These are phyloP conservation scores for Calendula officinalis DNA, from an alignment of 129 eudicot species.

Conservation along the genomic window DNA sequence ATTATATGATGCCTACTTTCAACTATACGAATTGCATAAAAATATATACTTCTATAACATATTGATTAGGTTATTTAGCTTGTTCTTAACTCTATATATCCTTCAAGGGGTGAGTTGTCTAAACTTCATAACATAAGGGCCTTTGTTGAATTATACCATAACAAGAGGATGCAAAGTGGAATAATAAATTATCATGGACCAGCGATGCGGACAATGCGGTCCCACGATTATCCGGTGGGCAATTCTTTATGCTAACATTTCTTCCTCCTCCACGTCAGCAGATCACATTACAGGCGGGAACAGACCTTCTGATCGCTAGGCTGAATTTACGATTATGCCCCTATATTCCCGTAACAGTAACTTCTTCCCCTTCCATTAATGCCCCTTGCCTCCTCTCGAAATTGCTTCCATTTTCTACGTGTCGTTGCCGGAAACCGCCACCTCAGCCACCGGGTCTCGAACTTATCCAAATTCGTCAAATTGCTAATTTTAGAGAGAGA, in stretches of 20 bases:
- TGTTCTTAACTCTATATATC: background rate
- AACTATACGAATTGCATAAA: too few relatives aligned
- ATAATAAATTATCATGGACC: background rate
- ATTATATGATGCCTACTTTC: too few relatives aligned
- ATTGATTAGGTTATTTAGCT: too few relatives aligned
- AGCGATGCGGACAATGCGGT: conserved; percentile 5
- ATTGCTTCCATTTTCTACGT: conserved; percentile 24
- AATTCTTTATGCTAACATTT: conserved; percentile 7
- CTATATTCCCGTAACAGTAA: conserved; percentile 15
- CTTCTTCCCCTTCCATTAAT: conserved; percentile 15
- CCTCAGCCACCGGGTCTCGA: conserved; percentile 20
- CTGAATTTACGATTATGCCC: conserved; percentile 25
- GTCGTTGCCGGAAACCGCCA: conserved; percentile 35
- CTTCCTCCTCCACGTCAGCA: conserved; percentile 26
- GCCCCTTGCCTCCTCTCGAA: conserved; percentile 11
- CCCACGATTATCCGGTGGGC: conserved; percentile 22
- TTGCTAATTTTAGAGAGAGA: background rate
- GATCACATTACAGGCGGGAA: conserved; percentile 14
- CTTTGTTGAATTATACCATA: background rate
- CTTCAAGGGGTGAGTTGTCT: background rate
- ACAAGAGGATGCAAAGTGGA: background rate
- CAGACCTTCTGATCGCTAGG: conserved; percentile 33
- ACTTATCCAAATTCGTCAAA: conserved; percentile 7
- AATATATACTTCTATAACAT: too few relatives aligned
- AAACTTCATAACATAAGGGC: background rate